A percentile compares a stretch with the other conserved stretches of the same genome.
Conservation (phyloP, 345 rosid species). For the Salix dunnii region DNA sequence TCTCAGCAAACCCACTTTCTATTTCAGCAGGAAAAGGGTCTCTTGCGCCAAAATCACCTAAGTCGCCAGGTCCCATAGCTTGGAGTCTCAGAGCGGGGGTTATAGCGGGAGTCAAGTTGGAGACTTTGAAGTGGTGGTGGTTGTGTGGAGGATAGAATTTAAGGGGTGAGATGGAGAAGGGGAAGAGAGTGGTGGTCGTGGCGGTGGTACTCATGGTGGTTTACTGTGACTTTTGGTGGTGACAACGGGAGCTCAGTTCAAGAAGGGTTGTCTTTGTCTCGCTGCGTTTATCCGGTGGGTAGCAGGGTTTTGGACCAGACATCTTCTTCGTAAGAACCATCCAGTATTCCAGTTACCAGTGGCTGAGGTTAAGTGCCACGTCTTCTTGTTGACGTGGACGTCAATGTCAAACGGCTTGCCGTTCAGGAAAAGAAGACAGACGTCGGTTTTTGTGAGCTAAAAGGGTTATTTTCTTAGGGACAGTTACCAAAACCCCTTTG, state of each 20-base stretch:
- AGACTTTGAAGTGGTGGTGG: background rate
- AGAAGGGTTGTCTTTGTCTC: background rate
- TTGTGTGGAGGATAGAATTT: slow-evolving; percentile 20
- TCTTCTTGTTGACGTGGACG: background rate
- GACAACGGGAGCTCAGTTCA: slow-evolving; percentile 1
- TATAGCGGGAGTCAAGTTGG: slow-evolving; percentile 7
- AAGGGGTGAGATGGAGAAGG: slow-evolving; percentile 23
- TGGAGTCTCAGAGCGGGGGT: slow-evolving; percentile 15
- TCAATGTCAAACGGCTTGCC: background rate
- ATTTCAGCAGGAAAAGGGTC: slow-evolving; percentile 78
- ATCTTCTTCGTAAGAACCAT: background rate
- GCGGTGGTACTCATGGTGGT: background rate
- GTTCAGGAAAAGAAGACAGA: background rate
- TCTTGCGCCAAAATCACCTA: slow-evolving; percentile 71
- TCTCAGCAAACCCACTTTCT: slow-evolving; percentile 77
- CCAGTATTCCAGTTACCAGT: background rate
- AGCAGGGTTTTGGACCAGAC: background rate
- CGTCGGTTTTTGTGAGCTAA: background rate
- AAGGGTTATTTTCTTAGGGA: no score
- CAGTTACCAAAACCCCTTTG: no score
- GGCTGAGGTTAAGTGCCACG: background rate
- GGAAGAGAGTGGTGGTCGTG: slow-evolving; percentile 31
- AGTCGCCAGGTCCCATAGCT: slow-evolving; percentile 28
- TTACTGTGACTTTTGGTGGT: background rate
- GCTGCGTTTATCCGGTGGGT: slow-evolving; percentile 24